These are phyloP conservation scores for Penicillium palitans DNA, from an alignment of 2,329 filamentous ascomycete species.

Conservation along the genomic window DNA sequence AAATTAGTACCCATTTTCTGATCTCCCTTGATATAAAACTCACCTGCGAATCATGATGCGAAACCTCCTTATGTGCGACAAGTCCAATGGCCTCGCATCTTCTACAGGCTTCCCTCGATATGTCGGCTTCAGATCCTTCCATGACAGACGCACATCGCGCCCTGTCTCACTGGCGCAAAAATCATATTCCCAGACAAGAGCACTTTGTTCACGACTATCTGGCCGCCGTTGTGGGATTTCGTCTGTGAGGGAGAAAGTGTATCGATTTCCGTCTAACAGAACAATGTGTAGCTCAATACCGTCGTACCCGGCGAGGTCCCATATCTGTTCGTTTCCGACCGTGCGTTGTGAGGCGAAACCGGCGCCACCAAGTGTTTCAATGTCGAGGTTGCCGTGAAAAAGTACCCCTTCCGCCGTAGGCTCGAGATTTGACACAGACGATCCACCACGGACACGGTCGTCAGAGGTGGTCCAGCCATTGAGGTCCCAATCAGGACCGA, in stretches of 20 bases:
- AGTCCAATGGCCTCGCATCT: slow-evolving; percentile 61
- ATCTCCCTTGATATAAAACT: slow-evolving; percentile 16
- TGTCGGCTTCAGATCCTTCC: slow-evolving; percentile 67
- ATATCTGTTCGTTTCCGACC: slow-evolving; percentile 54
- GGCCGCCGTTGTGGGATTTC: slow-evolving; percentile 57
- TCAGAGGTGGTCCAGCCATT: slow-evolving; percentile 68
- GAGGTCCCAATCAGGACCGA: slow-evolving; percentile 14
- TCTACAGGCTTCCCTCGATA: slow-evolving; percentile 68
- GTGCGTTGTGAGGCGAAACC: slow-evolving; percentile 81
- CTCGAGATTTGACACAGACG: slow-evolving; percentile 58
- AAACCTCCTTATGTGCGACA: slow-evolving; percentile 63
- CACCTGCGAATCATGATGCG: slow-evolving; percentile 82
- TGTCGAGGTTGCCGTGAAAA: slow-evolving; percentile 72
- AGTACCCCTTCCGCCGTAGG: slow-evolving; percentile 42
- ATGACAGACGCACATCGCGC: slow-evolving; percentile 57
- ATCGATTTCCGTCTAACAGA: slow-evolving; percentile 61
- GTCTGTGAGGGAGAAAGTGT: slow-evolving; percentile 76
- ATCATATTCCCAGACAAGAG: slow-evolving; percentile 70
- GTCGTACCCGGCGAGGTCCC: slow-evolving; percentile 64
- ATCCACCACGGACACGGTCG: slow-evolving; percentile 75
- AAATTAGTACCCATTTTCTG: slow-evolving; percentile 6
- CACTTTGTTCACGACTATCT: slow-evolving; percentile 68
- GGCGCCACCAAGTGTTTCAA: slow-evolving; percentile 71
- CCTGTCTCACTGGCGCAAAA: slow-evolving; percentile 49
- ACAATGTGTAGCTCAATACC: slow-evolving; percentile 60